Evolutionary conservation across 139 green algal genomes (phyloP).

Genomic region (Tetraselmis striata): DNA sequence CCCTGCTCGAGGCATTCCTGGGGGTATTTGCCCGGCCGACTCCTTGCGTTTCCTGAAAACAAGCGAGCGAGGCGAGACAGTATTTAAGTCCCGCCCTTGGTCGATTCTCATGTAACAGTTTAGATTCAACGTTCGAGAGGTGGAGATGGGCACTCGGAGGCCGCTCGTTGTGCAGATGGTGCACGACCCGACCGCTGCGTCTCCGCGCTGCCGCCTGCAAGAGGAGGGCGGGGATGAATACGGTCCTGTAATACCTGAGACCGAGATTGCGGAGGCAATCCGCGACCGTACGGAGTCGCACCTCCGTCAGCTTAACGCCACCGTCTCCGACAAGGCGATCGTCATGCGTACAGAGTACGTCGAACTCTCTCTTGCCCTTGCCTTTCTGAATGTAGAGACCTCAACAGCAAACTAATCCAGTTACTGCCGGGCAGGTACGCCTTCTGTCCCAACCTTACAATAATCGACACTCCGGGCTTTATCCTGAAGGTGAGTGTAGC

Average conservation of each 20-base stretch:
- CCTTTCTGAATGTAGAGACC: too few species aligned
- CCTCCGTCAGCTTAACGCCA: constrained; percentile 51
- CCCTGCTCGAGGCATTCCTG: constrained; percentile 84
- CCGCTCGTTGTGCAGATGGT: constrained; percentile 53
- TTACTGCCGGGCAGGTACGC: constrained; percentile 55
- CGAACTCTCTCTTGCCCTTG: not conserved
- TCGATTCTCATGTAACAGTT: constrained; percentile 49
- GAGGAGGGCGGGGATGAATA: constrained; percentile 79
- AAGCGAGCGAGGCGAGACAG: too few species aligned
- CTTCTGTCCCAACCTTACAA: constrained; percentile 84
- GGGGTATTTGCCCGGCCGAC: too few species aligned
- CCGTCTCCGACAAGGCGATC: constrained; percentile 74
- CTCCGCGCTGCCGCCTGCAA: constrained; percentile 77
- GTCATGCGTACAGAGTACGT: constrained; percentile 68
- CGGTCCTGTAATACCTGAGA: constrained; percentile 63
- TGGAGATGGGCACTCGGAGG: not conserved
- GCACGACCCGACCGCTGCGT: constrained; percentile 61
- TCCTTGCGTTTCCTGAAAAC: too few species aligned
- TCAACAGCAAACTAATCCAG: too few species aligned
- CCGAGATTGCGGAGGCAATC: constrained; percentile 70
- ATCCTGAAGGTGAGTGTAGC: constrained; percentile 68
- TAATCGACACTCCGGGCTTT: constrained; percentile 92
- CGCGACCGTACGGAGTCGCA: constrained; percentile 72
- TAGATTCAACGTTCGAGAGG: not conserved
- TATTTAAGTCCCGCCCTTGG: too few species aligned